Percentiles rank a stretch among this genome's conserved stretches.
These are phyloP conservation scores for Liriodendron chinense DNA, from an alignment of 164 flowering plant species.

Conservation along the genomic window DNA sequence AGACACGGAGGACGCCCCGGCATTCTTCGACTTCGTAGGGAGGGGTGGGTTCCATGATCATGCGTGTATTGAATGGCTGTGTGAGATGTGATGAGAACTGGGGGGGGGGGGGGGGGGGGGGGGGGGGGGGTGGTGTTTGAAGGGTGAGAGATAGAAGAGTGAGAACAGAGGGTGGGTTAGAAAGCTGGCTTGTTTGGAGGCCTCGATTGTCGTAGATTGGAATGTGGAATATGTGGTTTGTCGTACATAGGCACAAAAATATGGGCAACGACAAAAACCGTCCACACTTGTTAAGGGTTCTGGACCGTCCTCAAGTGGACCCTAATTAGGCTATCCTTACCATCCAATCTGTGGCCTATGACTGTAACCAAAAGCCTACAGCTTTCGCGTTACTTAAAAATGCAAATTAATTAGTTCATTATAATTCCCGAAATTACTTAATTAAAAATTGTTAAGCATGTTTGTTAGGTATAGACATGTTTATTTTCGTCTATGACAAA, in stretches of 20 bases:
- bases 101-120: neutral
- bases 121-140: neutral
- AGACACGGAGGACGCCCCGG: constrained; percentile 59
- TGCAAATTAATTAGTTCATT: too few relatives aligned
- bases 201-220: neutral
- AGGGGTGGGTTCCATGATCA: neutral
- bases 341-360: too few relatives aligned
- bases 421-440: too few relatives aligned
- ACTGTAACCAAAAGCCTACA: too few relatives aligned
- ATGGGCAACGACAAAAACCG: too few relatives aligned
- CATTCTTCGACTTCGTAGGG: constrained; percentile 57
- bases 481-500: too few relatives aligned
- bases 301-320: too few relatives aligned
- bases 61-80: neutral
- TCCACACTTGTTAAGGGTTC: too few relatives aligned
- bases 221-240: neutral
- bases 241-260: neutral
- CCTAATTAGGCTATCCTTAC: too few relatives aligned
- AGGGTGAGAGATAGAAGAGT: neutral
- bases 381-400: too few relatives aligned
- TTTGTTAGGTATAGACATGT: too few relatives aligned
- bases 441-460: too few relatives aligned
- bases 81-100: neutral
- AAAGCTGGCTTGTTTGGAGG: neutral
- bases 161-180: neutral